phyloP scores from a whole-genome alignment of 192 early-diverging fungal species.

The Coemansia sp. region DNA sequence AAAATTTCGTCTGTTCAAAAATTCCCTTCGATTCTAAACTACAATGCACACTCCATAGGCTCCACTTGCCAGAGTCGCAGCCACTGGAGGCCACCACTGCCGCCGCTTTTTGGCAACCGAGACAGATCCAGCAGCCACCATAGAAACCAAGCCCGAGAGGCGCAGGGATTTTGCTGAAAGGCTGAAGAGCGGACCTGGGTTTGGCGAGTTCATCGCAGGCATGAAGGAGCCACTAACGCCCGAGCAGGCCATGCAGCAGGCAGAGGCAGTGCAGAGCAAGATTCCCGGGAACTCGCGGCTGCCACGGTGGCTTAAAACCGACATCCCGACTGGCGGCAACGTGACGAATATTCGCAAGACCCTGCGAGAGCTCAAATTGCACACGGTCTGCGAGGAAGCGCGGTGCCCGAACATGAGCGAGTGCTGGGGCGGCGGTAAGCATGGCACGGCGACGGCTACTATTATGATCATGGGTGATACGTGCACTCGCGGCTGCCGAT shows the following conservation, averaged over 20 bases:
- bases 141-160: constrained; percentile 10
- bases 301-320: constrained; percentile 94
- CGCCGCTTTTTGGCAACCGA: constrained; percentile 38
- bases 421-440: constrained; percentile 97
- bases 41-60: neutral
- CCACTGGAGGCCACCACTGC: neutral
- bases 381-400: constrained; percentile 98
- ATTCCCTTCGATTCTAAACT: neutral
- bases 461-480: constrained; percentile 99
- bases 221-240: constrained; percentile 29
- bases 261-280: constrained; percentile 1
- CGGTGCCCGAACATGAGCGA: constrained; percentile 98
- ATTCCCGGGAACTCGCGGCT: constrained; percentile 51
- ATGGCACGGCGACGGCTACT: constrained; percentile 93
- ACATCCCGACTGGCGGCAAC: constrained; percentile 78
- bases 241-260: constrained; percentile 30
- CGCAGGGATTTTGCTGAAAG: constrained; percentile 50
- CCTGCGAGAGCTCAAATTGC: constrained; percentile 88
- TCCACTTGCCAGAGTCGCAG: neutral
- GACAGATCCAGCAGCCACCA: neutral
- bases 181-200: constrained; percentile 52
- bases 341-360: constrained; percentile 85
- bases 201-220: constrained; percentile 53
- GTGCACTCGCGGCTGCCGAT: constrained; percentile 96
- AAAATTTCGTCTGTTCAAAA: no score